Evolutionary conservation across 1,284 basidiomycete species (phyloP).

Genomic region (Peniophora sp.): DNA sequence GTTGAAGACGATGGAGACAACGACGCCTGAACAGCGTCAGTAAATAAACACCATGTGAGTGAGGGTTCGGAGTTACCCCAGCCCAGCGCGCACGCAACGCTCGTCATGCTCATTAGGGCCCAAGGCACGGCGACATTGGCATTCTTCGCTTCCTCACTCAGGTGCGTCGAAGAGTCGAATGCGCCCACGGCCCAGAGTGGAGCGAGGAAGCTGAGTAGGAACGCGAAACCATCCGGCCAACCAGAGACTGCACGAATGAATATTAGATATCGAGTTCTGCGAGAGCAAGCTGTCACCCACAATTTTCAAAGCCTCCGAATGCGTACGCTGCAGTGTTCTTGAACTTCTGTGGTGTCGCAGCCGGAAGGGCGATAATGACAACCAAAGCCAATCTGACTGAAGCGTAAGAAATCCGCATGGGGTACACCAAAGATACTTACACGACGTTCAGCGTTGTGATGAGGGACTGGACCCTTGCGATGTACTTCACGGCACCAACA

Average conservation of each 20-base stretch:
- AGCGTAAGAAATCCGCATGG: slow-evolving; percentile 1
- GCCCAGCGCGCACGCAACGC: slow-evolving; percentile 53
- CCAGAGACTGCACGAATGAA: slow-evolving; percentile 23
- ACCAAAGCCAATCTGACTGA: slow-evolving; percentile 44
- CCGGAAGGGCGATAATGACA: slow-evolving; percentile 63
- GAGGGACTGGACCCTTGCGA: slow-evolving; percentile 23
- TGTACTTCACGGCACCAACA: slow-evolving; percentile 34
- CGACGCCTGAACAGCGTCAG: slow-evolving; percentile 18
- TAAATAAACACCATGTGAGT: not conserved
- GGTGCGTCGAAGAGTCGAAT: slow-evolving; percentile 59
- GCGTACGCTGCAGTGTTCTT: slow-evolving; percentile 56
- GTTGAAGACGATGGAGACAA: slow-evolving; percentile 56
- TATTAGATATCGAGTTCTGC: not conserved
- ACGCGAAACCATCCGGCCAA: slow-evolving; percentile 19
- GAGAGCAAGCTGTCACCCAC: slow-evolving; percentile 14
- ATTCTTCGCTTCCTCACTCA: slow-evolving; percentile 70
- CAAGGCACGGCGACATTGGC: slow-evolving; percentile 63
- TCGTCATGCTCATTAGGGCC: slow-evolving; percentile 58
- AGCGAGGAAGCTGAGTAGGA: slow-evolving; percentile 4
- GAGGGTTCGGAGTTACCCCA: slow-evolving; percentile 45
- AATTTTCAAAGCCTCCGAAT: slow-evolving; percentile 40
- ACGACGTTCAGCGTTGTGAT: slow-evolving; percentile 22
- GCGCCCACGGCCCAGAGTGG: slow-evolving; percentile 15
- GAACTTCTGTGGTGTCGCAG: slow-evolving; percentile 48
- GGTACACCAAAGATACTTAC: slow-evolving; percentile 19